Percentiles rank a stretch among this genome's conserved stretches.
phyloP scores from a whole-genome alignment of 805 yeast genomes.

The Ogataea pilisensis region DNA sequence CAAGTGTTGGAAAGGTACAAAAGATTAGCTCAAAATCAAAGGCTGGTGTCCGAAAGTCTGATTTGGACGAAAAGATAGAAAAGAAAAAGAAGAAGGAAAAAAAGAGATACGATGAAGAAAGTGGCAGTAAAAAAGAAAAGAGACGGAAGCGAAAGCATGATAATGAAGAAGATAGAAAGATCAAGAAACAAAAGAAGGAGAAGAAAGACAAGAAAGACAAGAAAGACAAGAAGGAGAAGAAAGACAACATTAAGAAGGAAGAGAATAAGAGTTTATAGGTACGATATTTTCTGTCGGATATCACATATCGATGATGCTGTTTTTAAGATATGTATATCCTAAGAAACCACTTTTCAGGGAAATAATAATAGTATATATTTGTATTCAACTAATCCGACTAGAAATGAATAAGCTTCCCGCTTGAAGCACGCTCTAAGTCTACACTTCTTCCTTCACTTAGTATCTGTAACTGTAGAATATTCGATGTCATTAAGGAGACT shows the following conservation, averaged over 20 bases:
- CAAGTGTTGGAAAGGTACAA: slow-evolving; percentile 22
- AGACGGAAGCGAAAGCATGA: slow-evolving; percentile 21
- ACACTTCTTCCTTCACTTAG: too few relatives aligned
- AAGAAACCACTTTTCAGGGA: too few relatives aligned
- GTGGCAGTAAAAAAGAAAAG: slow-evolving; percentile 19
- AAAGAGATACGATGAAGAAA: slow-evolving; percentile 23
- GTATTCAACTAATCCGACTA: too few relatives aligned
- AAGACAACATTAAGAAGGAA: slow-evolving; percentile 13
- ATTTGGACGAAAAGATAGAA: slow-evolving; percentile 6
- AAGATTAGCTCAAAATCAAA: slow-evolving; percentile 11
- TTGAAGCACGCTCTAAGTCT: too few relatives aligned
- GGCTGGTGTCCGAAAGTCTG: not conserved
- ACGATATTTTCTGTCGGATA: too few relatives aligned
- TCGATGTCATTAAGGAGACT: too few relatives aligned
- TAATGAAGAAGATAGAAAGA: slow-evolving; percentile 19
- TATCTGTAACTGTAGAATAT: too few relatives aligned
- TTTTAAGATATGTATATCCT: too few relatives aligned
- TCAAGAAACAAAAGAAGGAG: slow-evolving; percentile 22
- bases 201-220: slow-evolving; percentile 22
- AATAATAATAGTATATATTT: too few relatives aligned
- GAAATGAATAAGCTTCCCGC: too few relatives aligned
- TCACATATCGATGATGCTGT: too few relatives aligned
- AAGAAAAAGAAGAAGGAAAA: slow-evolving; percentile 20
- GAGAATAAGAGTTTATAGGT: not conserved
- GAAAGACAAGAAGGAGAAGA: slow-evolving; percentile 21